Percentiles rank a stretch among this genome's conserved stretches.
Evolutionary conservation across 306 rosid species (phyloP).

Genomic region (Albizia julibrissin): DNA sequence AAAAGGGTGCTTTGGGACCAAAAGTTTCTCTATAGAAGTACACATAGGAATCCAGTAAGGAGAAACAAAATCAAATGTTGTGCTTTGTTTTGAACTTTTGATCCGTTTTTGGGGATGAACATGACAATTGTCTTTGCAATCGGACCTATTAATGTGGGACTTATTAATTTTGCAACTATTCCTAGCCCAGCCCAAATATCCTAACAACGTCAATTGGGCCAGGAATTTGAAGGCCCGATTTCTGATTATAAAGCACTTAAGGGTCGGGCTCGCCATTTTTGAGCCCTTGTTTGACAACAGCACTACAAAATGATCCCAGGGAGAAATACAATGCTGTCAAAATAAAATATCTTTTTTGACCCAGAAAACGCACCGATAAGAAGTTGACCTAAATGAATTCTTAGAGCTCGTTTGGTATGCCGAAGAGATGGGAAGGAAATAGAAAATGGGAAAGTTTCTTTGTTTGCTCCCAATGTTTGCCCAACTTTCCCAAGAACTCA

Average conservation of each 20-base stretch:
- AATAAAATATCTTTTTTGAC: neutral
- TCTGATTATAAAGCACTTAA: neutral
- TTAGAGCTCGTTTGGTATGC: too few relatives aligned
- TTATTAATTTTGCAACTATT: neutral
- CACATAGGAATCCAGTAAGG: constrained; percentile 24
- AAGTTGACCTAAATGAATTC: too few relatives aligned
- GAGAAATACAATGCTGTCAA: constrained; percentile 9
- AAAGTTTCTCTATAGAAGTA: constrained; percentile 50
- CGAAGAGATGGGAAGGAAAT: too few relatives aligned
- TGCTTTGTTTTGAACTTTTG: too few relatives aligned
- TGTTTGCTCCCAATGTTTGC: too few relatives aligned
- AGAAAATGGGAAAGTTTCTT: too few relatives aligned
- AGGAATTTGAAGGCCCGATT: neutral
- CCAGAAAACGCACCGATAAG: too few relatives aligned
- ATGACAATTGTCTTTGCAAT: neutral
- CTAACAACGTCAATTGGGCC: neutral
- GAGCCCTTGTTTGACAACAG: neutral
- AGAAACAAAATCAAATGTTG: neutral
- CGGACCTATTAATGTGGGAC: too few relatives aligned
- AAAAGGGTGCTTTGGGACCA: constrained; percentile 40
- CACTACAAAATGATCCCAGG: neutral
- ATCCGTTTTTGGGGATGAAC: too few relatives aligned
- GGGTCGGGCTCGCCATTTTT: neutral
- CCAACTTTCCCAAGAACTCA: too few relatives aligned
- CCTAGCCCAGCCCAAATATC: neutral